Percentiles rank a stretch among this genome's conserved stretches.
Conservation (phyloP, 148 eudicot species). For the Cornus suecica region DNA sequence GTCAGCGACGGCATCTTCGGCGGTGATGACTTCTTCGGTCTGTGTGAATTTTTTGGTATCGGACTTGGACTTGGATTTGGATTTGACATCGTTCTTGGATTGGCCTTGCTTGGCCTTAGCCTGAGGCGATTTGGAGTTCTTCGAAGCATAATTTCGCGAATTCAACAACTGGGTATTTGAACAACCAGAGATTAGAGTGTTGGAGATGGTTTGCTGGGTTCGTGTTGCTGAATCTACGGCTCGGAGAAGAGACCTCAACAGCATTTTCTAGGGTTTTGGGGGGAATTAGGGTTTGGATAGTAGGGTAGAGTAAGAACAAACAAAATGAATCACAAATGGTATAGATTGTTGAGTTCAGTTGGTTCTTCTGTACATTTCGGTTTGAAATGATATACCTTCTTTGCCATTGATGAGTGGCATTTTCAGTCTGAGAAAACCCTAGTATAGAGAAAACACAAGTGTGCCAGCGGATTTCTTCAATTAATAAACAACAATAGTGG, state of each 20-base stretch:
- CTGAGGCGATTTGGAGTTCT: constrained; percentile 28
- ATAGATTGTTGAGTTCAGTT: no score
- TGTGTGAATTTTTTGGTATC: constrained; percentile 10
- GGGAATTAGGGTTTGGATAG: background rate
- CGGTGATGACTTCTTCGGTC: constrained; percentile 18
- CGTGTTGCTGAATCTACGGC: constrained; percentile 26
- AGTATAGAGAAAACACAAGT: no score
- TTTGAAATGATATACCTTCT: no score
- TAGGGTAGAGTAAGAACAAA: no score
- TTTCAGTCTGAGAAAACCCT: no score
- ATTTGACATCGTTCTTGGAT: constrained; percentile 22
- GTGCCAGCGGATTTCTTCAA: no score
- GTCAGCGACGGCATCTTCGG: constrained; percentile 26
- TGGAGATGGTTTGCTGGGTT: background rate
- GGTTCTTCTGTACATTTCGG: no score
- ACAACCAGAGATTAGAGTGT: background rate
- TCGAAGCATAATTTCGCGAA: constrained; percentile 35
- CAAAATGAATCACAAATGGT: no score
- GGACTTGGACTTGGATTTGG: constrained; percentile 1
- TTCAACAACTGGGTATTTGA: constrained; percentile 10
- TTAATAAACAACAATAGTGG: no score
- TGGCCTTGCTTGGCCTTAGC: constrained; percentile 32
- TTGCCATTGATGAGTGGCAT: no score
- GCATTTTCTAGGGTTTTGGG: constrained; percentile 30
- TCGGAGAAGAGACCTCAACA: constrained; percentile 54